These are phyloP conservation scores for Ophiognomonia clavigignenti-juglandacearum DNA, from an alignment of 2,329 filamentous ascomycete species.

Conservation along the genomic window DNA sequence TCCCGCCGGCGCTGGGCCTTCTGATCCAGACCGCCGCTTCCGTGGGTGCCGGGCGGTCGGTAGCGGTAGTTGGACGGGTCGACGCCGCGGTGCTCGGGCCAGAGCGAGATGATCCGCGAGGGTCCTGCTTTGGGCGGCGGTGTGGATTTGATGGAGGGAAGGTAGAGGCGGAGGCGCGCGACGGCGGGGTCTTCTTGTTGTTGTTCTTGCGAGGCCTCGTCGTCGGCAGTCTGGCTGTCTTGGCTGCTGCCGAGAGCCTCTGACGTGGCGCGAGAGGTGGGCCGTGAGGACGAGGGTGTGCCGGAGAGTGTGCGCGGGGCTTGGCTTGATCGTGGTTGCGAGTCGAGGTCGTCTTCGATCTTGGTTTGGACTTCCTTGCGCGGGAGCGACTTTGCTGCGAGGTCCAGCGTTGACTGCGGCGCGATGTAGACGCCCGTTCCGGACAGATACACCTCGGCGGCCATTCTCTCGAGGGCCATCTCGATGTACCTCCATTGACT, in stretches of 20 bases:
- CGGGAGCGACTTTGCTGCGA: neutral
- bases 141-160: conserved; percentile 24
- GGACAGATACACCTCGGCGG: conserved; percentile 13
- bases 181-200: conserved; percentile 25
- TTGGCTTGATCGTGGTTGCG: conserved; percentile 5
- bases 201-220: conserved; percentile 1
- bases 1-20: conserved; percentile 3
- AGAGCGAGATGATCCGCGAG: conserved; percentile 28
- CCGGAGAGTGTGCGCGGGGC: conserved; percentile 11
- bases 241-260: conserved; percentile 2
- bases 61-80: conserved; percentile 29
- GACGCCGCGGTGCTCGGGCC: conserved; percentile 27
- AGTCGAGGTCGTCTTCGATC: neutral
- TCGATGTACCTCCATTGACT: conserved; percentile 13
- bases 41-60: conserved; percentile 15
- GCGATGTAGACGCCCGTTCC: conserved; percentile 4
- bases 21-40: too few relatives aligned
- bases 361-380: neutral
- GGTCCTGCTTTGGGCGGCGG: conserved; percentile 20
- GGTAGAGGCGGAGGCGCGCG: conserved; percentile 29
- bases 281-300: conserved; percentile 11
- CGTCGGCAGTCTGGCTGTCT: conserved; percentile 14
- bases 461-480: conserved; percentile 11
- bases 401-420: conserved; percentile 2
- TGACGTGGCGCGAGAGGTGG: conserved; percentile 11